Conservation (phyloP, 768 basidiomycete genomes). For the Suillus variegatus region DNA sequence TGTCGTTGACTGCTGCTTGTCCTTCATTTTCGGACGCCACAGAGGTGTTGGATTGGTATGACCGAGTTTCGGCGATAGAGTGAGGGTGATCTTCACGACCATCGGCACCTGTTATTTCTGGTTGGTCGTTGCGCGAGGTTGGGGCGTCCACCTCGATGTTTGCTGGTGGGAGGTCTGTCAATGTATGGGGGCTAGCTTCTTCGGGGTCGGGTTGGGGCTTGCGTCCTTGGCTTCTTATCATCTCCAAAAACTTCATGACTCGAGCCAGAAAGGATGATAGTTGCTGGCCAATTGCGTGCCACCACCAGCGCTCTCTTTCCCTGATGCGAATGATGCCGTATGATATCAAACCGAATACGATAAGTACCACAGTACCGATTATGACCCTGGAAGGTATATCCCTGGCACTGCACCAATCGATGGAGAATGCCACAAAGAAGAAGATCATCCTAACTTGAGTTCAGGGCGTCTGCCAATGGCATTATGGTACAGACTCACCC, state of each 20-base stretch:
- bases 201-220: not conserved
- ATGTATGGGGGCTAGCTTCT: not conserved
- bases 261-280: not conserved
- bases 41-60: not conserved
- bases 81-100: not conserved
- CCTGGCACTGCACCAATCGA: not conserved
- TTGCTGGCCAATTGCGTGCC: not conserved
- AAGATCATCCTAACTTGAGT: not conserved
- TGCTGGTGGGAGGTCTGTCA: not conserved
- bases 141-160: not conserved
- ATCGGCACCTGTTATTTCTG: not conserved
- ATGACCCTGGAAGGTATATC: not conserved
- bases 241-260: not conserved
- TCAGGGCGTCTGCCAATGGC: not conserved
- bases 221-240: not conserved
- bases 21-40: not conserved
- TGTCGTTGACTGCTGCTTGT: not conserved
- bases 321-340: not conserved
- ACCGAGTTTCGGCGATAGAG: not conserved
- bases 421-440: not conserved
- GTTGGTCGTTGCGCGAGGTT: not conserved
- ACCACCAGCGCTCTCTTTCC: not conserved
- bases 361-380: not conserved
- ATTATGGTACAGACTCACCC: not conserved
- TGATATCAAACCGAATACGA: not conserved